These are phyloP conservation scores for Dissophora ornata DNA, from an alignment of 192 early-diverging fungal species.

Conservation along the genomic window DNA sequence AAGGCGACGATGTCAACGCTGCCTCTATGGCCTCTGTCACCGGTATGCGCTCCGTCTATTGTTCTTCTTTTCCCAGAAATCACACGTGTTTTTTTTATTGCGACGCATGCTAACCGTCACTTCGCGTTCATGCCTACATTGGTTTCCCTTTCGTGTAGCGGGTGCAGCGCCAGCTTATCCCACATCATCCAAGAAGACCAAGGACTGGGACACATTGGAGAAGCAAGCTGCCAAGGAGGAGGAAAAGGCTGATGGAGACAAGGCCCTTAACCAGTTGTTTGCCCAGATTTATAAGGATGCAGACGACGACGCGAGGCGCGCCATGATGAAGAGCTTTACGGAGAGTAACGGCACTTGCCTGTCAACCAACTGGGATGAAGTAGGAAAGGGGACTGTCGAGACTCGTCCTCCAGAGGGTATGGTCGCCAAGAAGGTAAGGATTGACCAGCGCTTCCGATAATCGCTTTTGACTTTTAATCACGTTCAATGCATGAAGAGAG, in stretches of 20 bases:
- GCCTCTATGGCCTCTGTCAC: conserved; percentile 58
- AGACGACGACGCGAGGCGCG: conserved; percentile 84
- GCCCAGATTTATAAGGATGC: conserved; percentile 93
- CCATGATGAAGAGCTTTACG: conserved; percentile 98
- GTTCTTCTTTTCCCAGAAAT: conserved; percentile 64
- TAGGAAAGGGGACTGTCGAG: conserved; percentile 85
- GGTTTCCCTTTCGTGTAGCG: background rate
- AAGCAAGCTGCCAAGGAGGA: conserved; percentile 80
- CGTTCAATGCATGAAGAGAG: too few relatives aligned
- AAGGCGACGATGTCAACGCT: conserved; percentile 70
- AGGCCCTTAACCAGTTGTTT: conserved; percentile 92
- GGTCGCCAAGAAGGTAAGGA: conserved; percentile 74
- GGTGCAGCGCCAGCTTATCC: conserved; percentile 52
- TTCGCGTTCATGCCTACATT: too few relatives aligned
- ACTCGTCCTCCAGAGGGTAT: conserved; percentile 93
- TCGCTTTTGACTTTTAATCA: too few relatives aligned
- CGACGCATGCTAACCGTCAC: too few relatives aligned
- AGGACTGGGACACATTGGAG: conserved; percentile 89
- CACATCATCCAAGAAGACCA: conserved; percentile 63
- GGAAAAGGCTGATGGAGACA: conserved; percentile 91
- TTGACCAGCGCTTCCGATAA: too few relatives aligned
- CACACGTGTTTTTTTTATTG: too few relatives aligned
- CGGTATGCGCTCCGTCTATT: conserved; percentile 37
- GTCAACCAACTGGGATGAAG: conserved; percentile 96
- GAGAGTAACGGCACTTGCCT: conserved; percentile 96